Conservation (phyloP, 257 asterid genomes). For the Solanum okadae region DNA sequence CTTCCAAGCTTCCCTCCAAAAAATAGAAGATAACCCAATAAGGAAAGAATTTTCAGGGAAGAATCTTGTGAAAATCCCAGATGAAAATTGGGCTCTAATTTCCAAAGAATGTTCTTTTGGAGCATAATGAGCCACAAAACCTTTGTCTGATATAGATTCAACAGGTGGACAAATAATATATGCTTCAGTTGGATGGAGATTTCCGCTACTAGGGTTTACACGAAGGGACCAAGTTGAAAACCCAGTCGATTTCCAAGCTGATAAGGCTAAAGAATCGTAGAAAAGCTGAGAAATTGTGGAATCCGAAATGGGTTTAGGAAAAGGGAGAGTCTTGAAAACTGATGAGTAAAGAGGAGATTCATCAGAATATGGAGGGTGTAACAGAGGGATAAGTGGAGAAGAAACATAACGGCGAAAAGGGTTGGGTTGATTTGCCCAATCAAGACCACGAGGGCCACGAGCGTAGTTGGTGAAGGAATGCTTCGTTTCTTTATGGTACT, state of each 20-base stretch:
- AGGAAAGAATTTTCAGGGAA: conserved; percentile 57
- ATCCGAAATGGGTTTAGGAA: conserved; percentile 45
- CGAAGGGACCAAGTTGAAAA: conserved; percentile 91
- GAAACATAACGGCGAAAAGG: conserved; percentile 85
- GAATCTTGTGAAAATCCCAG: conserved; percentile 22
- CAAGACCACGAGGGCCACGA: conserved; percentile 83
- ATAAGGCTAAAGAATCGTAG: conserved; percentile 61
- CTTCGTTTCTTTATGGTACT: conserved; percentile 72
- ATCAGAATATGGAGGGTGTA: conserved; percentile 36
- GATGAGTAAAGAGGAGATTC: conserved; percentile 43
- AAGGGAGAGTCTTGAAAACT: conserved; percentile 35
- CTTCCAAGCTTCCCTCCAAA: conserved; percentile 98
- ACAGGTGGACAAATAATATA: conserved; percentile 61
- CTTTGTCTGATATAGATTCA: conserved; percentile 31
- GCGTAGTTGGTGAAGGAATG: conserved; percentile 66
- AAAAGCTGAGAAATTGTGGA: conserved; percentile 57
- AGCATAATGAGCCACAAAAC: conserved; percentile 80
- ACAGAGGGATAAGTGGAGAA: conserved; percentile 57
- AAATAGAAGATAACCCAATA: conserved; percentile 72
- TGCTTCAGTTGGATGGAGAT: conserved; percentile 88
- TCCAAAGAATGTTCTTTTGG: conserved; percentile 88
- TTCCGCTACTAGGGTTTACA: conserved; percentile 97
- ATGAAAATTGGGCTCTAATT: conserved; percentile 52
- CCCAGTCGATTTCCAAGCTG: conserved; percentile 86
- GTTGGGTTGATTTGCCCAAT: conserved; percentile 97